Conservation (phyloP, 192 early-diverging fungal species). For the Entrophospora sp. region DNA sequence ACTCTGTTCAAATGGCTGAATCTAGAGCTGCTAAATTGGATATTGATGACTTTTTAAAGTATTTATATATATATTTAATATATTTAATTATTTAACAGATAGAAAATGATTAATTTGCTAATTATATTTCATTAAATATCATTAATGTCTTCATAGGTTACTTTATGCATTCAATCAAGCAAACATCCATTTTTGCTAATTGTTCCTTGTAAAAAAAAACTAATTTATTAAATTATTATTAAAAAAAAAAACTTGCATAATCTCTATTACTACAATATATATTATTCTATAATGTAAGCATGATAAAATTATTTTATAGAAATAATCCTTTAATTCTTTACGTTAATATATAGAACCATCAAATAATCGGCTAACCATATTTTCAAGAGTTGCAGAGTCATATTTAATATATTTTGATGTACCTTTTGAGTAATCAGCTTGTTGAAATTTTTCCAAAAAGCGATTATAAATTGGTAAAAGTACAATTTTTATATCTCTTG, state of each 20-base stretch:
- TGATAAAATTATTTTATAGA: too few relatives aligned
- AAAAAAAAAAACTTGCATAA: too few relatives aligned
- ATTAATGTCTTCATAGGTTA: slow-evolving; percentile 43
- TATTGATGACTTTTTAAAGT: slow-evolving; percentile 89
- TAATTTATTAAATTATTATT: too few relatives aligned
- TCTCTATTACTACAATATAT: too few relatives aligned
- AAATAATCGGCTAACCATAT: slow-evolving; percentile 63
- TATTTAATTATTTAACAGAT: too few relatives aligned
- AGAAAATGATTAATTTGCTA: slow-evolving; percentile 5
- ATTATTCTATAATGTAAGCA: too few relatives aligned
- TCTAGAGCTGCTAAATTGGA: slow-evolving; percentile 85
- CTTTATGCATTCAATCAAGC: slow-evolving; percentile 85
- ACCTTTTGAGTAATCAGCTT: slow-evolving; percentile 74
- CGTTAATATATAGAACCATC: slow-evolving; percentile 9
- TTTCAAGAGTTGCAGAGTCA: slow-evolving; percentile 54
- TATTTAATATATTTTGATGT: slow-evolving; percentile 76
- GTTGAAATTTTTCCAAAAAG: slow-evolving; percentile 62
- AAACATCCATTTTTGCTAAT: slow-evolving; percentile 81
- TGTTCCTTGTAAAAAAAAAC: too few relatives aligned
- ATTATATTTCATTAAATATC: neutral
- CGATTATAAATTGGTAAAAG: slow-evolving; percentile 70
- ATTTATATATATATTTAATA: slow-evolving; percentile 23
- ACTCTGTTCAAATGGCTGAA: slow-evolving; percentile 56
- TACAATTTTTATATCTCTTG: slow-evolving; percentile 62
- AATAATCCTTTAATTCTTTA: too few relatives aligned